Conservation (phyloP, 2,329 filamentous ascomycete genomes). For the Diaporthe citri region DNA sequence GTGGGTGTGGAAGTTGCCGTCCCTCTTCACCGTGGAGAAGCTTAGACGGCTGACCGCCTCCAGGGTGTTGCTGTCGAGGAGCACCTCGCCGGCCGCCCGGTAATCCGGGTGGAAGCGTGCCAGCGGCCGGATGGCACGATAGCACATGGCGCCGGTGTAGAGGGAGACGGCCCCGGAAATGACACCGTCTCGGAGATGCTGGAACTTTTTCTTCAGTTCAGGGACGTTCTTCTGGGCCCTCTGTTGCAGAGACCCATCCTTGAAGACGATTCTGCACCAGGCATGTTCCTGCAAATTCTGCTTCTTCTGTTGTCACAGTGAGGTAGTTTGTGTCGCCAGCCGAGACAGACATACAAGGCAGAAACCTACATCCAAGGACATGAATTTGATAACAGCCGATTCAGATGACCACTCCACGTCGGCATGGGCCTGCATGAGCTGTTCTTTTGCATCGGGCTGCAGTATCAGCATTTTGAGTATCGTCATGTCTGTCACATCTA, state of each 20-base stretch:
- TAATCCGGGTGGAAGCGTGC: slow-evolving; percentile 68
- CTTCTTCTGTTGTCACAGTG: slow-evolving; percentile 48
- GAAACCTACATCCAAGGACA: slow-evolving; percentile 63
- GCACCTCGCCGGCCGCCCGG: slow-evolving; percentile 69
- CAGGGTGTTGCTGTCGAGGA: slow-evolving; percentile 60
- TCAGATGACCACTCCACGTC: slow-evolving; percentile 69
- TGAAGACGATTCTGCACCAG: slow-evolving; percentile 68
- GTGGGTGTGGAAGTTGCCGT: slow-evolving; percentile 61
- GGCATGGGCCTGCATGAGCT: slow-evolving; percentile 67
- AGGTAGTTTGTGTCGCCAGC: neutral
- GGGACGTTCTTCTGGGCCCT: neutral
- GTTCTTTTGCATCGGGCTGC: slow-evolving; percentile 70
- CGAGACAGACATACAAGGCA: neutral
- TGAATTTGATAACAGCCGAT: slow-evolving; percentile 72
- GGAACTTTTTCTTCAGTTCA: slow-evolving; percentile 38
- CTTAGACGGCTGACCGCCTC: slow-evolving; percentile 55
- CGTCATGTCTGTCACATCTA: slow-evolving; percentile 78
- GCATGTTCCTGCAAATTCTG: slow-evolving; percentile 75
- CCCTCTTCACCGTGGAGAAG: slow-evolving; percentile 56
- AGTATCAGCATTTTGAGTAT: slow-evolving; percentile 63
- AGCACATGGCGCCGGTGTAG: slow-evolving; percentile 79
- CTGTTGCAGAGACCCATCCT: neutral
- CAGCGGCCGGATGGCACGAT: slow-evolving; percentile 74
- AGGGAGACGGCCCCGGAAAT: slow-evolving; percentile 76
- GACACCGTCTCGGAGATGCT: slow-evolving; percentile 70